Evolutionary conservation across 768 basidiomycete species (phyloP), one percentile per base, ranked within the genome.

Genomic region (Rhizopogon vinicolor): DNA sequence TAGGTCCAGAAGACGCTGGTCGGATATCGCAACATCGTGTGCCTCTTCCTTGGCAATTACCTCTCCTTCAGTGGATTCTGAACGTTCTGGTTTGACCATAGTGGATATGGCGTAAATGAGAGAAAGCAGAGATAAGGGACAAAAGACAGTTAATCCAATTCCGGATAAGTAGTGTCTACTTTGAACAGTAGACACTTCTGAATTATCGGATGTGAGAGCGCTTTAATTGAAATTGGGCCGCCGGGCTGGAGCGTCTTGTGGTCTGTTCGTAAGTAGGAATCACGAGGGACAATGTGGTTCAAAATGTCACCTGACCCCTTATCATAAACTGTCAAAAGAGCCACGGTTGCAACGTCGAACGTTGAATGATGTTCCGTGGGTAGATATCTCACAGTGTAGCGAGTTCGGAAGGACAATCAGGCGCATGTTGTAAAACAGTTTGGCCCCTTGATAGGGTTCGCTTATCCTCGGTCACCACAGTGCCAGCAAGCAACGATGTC

Each of bases 1-100:
- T 14, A 84, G 74, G 41, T 80, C 77, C 41, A 73, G 70, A 49
- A 80, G 68, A 28, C 78, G 73, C 57, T 71, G 65, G 65, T 82
- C 76, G 2, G 72, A 70, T 62, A 2, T 14, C 10, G 45, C 39
- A 22, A 37, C 14, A 5, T 49, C 19, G 14, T 14, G 3, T 37
- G 48, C 48, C 8, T 37, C 48, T 49, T 49, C 48, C 19, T 49
- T 49, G 40, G 7, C n/a, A 3, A 41, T n/a, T 19, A 9, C 14
- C 5, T 37, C 48, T 37, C 9, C 48, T 14, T 3, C 13, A 14
- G 14, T 37, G 8, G 14, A 37, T 5, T 22, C 33, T 22, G 33
- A 13, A 48, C 19, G 31, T 49, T 49, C 33, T 16, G 9, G 9
- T 33, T 49, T 37, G 48, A 37, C 19, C 48, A 49, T 49, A 19